A percentile compares a stretch with the other conserved stretches of the same genome.
Evolutionary conservation across 2,329 filamentous ascomycete species (phyloP).

Genomic region (Fusarium sterilihyphosum): DNA sequence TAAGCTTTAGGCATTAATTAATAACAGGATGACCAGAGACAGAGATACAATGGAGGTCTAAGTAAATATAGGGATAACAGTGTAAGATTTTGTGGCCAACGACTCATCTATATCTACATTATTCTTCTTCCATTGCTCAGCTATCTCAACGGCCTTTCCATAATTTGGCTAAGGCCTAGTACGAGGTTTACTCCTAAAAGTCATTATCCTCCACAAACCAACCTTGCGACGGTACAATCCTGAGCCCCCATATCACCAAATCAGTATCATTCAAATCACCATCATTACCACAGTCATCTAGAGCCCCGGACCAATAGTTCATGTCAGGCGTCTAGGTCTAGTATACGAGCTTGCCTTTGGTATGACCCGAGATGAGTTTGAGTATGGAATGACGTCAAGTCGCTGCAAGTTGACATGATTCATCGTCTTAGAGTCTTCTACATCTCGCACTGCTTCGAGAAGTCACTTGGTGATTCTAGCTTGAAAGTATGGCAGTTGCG

Average conservation of each 20-base stretch:
- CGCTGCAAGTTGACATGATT: not conserved
- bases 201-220: not conserved
- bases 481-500: not conserved
- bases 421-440: not conserved
- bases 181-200: no score
- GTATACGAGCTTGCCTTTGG: not conserved
- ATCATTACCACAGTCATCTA: no score
- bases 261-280: not conserved
- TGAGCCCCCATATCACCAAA: not conserved
- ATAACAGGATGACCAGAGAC: no score
- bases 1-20: no score
- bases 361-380: not conserved
- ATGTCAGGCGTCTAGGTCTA: not conserved
- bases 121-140: not conserved
- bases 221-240: not conserved
- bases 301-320: not conserved
- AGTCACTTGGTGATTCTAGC: not conserved
- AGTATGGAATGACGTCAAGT: not conserved
- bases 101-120: not conserved
- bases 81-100: rapidly evolving
- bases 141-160: not conserved
- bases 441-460: no score
- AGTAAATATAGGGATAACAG: rapidly evolving
- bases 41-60: no score
- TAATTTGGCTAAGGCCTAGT: not conserved